Evolutionary conservation across 139 green algal species (phyloP).

Genomic region (Yamagishiella unicocca): DNA sequence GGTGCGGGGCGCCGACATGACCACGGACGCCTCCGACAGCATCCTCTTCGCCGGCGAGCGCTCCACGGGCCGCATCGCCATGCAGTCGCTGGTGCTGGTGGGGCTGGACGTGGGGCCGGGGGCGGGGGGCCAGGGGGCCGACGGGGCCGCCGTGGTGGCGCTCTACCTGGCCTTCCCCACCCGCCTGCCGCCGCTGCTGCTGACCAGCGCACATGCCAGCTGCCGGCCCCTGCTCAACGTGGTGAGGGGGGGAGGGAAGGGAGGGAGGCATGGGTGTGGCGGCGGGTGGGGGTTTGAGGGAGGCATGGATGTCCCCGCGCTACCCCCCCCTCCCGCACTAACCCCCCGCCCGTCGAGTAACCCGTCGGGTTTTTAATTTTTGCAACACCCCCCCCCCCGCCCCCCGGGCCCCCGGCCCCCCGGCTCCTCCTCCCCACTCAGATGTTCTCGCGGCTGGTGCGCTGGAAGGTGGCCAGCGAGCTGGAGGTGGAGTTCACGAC

Average conservation of each 20-base stretch:
- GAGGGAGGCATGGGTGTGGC: too few species aligned
- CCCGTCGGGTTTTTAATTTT: too few species aligned
- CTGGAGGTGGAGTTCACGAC: not conserved
- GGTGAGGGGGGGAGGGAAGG: too few species aligned
- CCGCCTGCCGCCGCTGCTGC: conserved; percentile 23
- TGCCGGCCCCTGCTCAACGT: not conserved
- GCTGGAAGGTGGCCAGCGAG: not conserved
- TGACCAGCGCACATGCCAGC: conserved; percentile 3
- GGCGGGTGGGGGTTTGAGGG: not conserved
- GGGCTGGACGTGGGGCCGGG: conserved; percentile 7
- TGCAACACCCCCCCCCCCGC: too few species aligned
- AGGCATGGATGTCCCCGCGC: too few species aligned
- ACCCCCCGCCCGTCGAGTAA: not conserved
- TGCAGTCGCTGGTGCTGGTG: conserved; percentile 37
- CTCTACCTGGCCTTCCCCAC: conserved; percentile 43
- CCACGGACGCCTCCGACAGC: conserved; percentile 6
- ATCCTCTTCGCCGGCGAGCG: conserved; percentile 29
- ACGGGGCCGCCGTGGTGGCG: conserved; percentile 15
- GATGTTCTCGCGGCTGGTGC: conserved; percentile 16
- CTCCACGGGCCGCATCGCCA: conserved; percentile 28
- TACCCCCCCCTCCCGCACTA: not conserved
- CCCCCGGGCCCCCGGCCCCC: too few species aligned
- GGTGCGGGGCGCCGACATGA: conserved; percentile 19
- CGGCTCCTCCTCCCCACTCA: not conserved
- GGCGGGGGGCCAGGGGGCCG: not conserved